These are phyloP conservation scores for Juglanconis oblonga DNA, from an alignment of 2,329 filamentous ascomycete genomes.

Conservation along the genomic window DNA sequence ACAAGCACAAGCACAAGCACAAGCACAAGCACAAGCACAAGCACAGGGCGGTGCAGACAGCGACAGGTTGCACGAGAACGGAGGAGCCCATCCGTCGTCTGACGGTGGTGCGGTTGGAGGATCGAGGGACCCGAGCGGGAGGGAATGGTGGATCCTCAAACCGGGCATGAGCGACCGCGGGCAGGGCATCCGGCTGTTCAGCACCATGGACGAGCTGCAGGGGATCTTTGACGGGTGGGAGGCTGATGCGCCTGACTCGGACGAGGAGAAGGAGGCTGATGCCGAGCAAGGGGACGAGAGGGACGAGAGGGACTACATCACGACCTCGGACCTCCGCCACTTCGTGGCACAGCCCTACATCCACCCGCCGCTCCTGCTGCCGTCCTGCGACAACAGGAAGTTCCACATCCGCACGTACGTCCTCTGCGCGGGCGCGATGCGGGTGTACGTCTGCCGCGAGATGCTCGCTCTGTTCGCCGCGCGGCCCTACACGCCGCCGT, in stretches of 20 bases:
- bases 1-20: no score
- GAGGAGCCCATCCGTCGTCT: background rate
- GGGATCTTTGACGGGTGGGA: conserved; percentile 93
- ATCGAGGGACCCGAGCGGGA: conserved; percentile 30
- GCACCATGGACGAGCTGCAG: conserved; percentile 77
- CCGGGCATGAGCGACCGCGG: conserved; percentile 96
- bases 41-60: conserved; percentile 6
- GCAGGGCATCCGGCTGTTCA: conserved; percentile 88
- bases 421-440: conserved; percentile 72
- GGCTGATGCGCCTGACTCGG: conserved; percentile 60
- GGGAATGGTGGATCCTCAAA: conserved; percentile 97
- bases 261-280: conserved; percentile 59
- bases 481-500: conserved; percentile 67
- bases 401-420: conserved; percentile 96
- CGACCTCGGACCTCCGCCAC: conserved; percentile 87
- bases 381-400: conserved; percentile 65
- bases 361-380: conserved; percentile 76
- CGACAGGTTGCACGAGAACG: background rate
- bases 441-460: conserved; percentile 80
- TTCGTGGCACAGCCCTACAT: conserved; percentile 97
- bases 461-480: conserved; percentile 94
- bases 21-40: background rate
- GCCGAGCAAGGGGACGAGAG: conserved; percentile 30
- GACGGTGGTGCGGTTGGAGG: conserved; percentile 2
- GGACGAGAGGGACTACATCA: conserved; percentile 54